Evolutionary conservation across 1,284 basidiomycete species (phyloP).

Genomic region (Moniliella sp.): DNA sequence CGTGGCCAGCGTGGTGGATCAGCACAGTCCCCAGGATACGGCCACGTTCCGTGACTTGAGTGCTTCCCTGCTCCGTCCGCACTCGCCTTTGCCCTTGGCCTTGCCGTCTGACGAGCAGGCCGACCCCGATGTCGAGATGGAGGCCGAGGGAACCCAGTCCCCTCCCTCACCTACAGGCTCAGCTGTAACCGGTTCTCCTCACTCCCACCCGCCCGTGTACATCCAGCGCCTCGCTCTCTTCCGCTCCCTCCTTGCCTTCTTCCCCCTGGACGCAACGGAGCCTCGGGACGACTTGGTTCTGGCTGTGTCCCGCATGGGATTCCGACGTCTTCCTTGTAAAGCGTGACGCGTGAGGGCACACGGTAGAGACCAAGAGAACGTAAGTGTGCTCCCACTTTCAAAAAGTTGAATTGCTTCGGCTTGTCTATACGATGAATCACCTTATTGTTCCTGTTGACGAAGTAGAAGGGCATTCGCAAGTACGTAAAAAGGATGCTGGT

Average conservation of each 20-base stretch:
- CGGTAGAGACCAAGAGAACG: no score
- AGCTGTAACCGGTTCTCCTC: neutral
- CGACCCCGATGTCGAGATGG: constrained; percentile 1
- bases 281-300: constrained; percentile 24
- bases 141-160: constrained; percentile 2
- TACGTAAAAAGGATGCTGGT: no score
- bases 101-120: constrained; percentile 1
- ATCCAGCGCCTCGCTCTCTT: constrained; percentile 17
- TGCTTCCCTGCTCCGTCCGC: constrained; percentile 15
- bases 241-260: constrained; percentile 22
- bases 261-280: constrained; percentile 20
- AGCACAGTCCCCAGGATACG: constrained; percentile 22
- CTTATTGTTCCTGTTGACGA: no score
- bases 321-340: no score
- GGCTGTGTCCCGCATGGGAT: no score
- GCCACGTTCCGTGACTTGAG: constrained; percentile 29
- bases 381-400: no score
- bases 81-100: neutral
- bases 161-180: neutral
- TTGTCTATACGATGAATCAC: no score
- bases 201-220: constrained; percentile 6
- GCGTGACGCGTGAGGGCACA: no score
- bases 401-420: no score
- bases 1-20: constrained; percentile 29
- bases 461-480: no score